Evolutionary conservation across 805 yeast species (phyloP).

Genomic region (Zygoascus bituminiphila): DNA sequence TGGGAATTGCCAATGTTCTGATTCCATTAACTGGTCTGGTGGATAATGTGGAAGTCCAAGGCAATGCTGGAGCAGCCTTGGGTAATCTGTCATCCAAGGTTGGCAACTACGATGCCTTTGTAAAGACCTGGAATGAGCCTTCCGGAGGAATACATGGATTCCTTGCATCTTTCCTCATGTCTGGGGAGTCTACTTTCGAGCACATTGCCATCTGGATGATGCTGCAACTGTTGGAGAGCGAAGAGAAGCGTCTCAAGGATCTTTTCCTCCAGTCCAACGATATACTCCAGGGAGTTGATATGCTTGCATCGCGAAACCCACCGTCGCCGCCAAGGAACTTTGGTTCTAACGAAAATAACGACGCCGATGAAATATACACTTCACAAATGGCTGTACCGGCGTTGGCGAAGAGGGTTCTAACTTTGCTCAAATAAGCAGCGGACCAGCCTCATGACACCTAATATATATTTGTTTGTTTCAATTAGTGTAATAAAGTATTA

Average conservation of each 20-base stretch:
- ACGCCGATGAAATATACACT: conserved; percentile 23
- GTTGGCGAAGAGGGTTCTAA: conserved; percentile 26
- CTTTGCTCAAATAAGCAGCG: conserved; percentile 8
- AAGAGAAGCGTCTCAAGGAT: conserved; percentile 47
- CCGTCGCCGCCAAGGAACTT: conserved; percentile 1
- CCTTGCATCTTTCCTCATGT: conserved; percentile 65
- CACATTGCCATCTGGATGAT: conserved; percentile 98
- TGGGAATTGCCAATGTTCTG: conserved; percentile 79
- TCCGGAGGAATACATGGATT: conserved; percentile 82
- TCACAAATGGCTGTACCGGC: conserved; percentile 32
- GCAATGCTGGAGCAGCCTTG: conserved; percentile 96
- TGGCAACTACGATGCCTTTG: conserved; percentile 68
- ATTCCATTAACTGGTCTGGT: conserved; percentile 82
- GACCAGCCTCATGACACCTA: neutral
- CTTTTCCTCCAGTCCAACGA: conserved; percentile 27
- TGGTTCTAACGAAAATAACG: neutral
- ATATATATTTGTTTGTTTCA: neutral
- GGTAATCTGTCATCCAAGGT: conserved; percentile 93
- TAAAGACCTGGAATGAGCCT: conserved; percentile 70
- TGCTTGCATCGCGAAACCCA: conserved; percentile 25
- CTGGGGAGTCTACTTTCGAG: conserved; percentile 89
- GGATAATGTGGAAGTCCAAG: conserved; percentile 88
- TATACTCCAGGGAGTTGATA: conserved; percentile 27
- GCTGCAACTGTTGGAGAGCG: conserved; percentile 83
- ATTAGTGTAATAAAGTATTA: neutral